Percentiles rank a stretch among this genome's conserved stretches.
Conservation (phyloP, 2,329 filamentous ascomycete species). For the Aspergillus luchuensis region DNA sequence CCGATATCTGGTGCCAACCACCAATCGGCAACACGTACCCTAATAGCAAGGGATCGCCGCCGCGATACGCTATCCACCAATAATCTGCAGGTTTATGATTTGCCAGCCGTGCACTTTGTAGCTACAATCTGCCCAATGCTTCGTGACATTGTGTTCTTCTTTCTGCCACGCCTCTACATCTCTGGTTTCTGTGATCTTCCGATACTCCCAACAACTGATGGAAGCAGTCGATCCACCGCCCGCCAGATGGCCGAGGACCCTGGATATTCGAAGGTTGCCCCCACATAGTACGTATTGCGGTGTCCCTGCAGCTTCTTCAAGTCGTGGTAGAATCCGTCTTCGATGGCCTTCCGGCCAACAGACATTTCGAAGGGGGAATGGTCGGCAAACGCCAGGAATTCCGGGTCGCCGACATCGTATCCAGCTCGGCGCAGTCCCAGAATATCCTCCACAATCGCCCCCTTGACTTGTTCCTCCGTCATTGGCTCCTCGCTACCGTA, state of each 20-base stretch:
- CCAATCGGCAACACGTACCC: background rate
- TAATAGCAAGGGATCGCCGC: background rate
- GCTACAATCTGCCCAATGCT: background rate
- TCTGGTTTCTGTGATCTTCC: background rate
- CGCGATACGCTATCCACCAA: background rate
- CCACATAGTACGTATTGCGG: conserved; percentile 43
- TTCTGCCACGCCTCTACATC: too few species aligned
- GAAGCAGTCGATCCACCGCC: background rate
- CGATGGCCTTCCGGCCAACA: conserved; percentile 32
- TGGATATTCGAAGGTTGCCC: conserved; percentile 25
- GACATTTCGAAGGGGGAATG: conserved; percentile 35
- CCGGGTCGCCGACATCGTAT: conserved; percentile 1
- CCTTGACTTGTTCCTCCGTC: conserved; percentile 7
- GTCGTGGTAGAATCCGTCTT: conserved; percentile 40
- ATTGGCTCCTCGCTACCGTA: conserved; percentile 11
- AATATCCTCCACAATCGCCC: conserved; percentile 7
- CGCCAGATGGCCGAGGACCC: conserved; percentile 11
- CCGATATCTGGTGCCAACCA: background rate
- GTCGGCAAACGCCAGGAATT: conserved; percentile 17
- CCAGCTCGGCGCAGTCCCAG: conserved; percentile 3
- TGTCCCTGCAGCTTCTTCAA: conserved; percentile 43
- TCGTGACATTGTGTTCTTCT: background rate
- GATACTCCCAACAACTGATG: background rate
- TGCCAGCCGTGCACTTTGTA: background rate
- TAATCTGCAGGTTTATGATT: background rate